Conservation (phyloP, 805 yeast species). For the Metschnikowia baotianmanensis region DNA sequence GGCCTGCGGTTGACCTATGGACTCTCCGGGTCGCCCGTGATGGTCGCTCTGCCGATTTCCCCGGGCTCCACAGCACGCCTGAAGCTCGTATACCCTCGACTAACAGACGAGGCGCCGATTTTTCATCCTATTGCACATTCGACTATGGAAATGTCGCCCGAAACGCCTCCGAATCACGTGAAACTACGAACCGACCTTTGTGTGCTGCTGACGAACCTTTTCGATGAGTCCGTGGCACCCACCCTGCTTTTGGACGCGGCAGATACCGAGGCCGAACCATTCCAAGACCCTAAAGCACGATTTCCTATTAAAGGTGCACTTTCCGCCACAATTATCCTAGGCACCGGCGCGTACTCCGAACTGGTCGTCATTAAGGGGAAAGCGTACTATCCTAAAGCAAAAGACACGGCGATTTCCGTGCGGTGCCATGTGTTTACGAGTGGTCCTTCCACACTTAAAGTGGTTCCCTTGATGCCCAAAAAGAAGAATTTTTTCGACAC, state of each 20-base stretch:
- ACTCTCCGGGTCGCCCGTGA: constrained; percentile 14
- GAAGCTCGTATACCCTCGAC: constrained; percentile 14
- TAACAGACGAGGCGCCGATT: constrained; percentile 9
- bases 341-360: constrained; percentile 15
- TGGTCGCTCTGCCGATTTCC: not conserved
- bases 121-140: constrained; percentile 15
- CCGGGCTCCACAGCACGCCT: not conserved
- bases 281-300: constrained; percentile 6
- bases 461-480: constrained; percentile 15
- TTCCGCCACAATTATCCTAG: constrained; percentile 9
- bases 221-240: constrained; percentile 4
- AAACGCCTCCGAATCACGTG: not conserved
- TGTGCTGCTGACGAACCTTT: not conserved
- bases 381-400: constrained; percentile 5
- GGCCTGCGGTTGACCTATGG: constrained; percentile 21
- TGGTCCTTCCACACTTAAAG: constrained; percentile 5
- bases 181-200: constrained; percentile 1
- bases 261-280: constrained; percentile 13
- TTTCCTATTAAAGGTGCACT: constrained; percentile 15
- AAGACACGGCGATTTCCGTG: constrained; percentile 4
- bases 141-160: constrained; percentile 4
- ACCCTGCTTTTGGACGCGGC: constrained; percentile 5
- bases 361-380: constrained; percentile 8
- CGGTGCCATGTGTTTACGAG: constrained; percentile 13
- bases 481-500: constrained; percentile 10